Evolutionary conservation across 306 rosid species (phyloP), one percentile per base, ranked within the genome.

Genomic region (Chamaecrista fasciculata): DNA sequence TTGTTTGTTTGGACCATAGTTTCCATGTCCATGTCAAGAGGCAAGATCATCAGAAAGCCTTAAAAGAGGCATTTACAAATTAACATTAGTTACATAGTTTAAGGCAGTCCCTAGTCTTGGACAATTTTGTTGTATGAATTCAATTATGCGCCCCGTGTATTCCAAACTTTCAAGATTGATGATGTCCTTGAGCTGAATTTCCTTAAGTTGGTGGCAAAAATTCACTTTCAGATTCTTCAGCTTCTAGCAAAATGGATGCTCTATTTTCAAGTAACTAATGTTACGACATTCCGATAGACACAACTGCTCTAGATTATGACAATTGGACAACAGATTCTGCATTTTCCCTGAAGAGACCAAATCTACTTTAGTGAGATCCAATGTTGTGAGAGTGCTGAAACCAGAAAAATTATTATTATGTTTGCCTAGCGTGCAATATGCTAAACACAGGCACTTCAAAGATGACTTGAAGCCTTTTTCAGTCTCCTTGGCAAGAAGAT

Each of bases 341-440:
- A 56, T 15, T 8, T 28, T 0, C 37, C 28, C 19, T 0, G 39
- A 0, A 2, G 42, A 57, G 21, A 29, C 14, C 11, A 57, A 57
- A 29, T 57, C 62, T 4, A 80, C 84, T 40, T 19, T 50, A 11
- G 49, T 8, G n/a, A 80, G 74, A 15, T 80, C 62, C 60, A 80
- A 6, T 0, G 57, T 75, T 19, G 62, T 42, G 15, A 80, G 69
- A 3, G 62, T 57, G 6, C 34, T 42, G 20, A 80, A 75, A 58
- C 77, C 47, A 9, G 1, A 7, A 1, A 40, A 59, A 1, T 12
- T 29, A 36, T 16, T 5, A 7, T 23, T 18, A 4, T 31, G 33
- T 0, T 74, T 71, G 8, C 78, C 75, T 10, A 80, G 63, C 7
- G 56, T 40, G 42, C 81, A 80, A 60, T 76, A 51, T 19, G 72